phyloP scores from a whole-genome alignment of 768 basidiomycete genomes.

The Pulveroboletus sp. region DNA sequence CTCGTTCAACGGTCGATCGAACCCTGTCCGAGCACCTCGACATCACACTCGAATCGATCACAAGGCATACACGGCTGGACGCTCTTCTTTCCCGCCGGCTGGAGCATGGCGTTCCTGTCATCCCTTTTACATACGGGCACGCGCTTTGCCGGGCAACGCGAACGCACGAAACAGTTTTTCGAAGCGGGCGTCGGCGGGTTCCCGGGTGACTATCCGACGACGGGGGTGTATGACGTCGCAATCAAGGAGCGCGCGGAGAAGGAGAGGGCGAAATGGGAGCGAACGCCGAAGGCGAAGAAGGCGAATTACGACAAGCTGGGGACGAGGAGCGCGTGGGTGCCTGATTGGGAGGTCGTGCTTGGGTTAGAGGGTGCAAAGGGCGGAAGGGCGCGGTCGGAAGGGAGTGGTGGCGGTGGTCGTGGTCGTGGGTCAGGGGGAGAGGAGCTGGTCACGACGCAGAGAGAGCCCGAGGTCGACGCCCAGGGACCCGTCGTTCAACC shows the following conservation, averaged over 20 bases:
- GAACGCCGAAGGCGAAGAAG: slow-evolving; percentile 86
- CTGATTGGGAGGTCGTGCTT: slow-evolving; percentile 75
- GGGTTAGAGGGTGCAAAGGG: slow-evolving; percentile 35
- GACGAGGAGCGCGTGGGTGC: slow-evolving; percentile 66
- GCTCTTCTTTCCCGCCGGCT: slow-evolving; percentile 79
- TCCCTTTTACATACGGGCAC: slow-evolving; percentile 82
- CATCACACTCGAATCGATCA: slow-evolving; percentile 24
- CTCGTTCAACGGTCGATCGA: slow-evolving; percentile 78
- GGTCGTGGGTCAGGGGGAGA: slow-evolving; percentile 21
- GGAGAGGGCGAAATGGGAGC: slow-evolving; percentile 63
- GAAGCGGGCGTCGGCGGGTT: slow-evolving; percentile 75
- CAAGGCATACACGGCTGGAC: slow-evolving; percentile 80
- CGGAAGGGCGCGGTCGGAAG: too few relatives aligned
- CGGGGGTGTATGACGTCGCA: slow-evolving; percentile 49
- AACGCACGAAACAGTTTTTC: slow-evolving; percentile 74
- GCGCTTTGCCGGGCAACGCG: slow-evolving; percentile 80
- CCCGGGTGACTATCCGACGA: slow-evolving; percentile 75
- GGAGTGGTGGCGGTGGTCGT: too few relatives aligned
- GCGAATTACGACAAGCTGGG: slow-evolving; percentile 64
- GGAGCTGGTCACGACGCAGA: slow-evolving; percentile 55
- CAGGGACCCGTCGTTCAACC: slow-evolving; percentile 32
- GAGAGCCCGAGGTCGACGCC: slow-evolving; percentile 36
- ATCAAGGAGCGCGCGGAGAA: slow-evolving; percentile 45
- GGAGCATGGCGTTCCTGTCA: slow-evolving; percentile 85
- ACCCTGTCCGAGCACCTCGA: slow-evolving; percentile 18